Conservation (phyloP, 139 green algal species). For the Ulvella scutata region DNA sequence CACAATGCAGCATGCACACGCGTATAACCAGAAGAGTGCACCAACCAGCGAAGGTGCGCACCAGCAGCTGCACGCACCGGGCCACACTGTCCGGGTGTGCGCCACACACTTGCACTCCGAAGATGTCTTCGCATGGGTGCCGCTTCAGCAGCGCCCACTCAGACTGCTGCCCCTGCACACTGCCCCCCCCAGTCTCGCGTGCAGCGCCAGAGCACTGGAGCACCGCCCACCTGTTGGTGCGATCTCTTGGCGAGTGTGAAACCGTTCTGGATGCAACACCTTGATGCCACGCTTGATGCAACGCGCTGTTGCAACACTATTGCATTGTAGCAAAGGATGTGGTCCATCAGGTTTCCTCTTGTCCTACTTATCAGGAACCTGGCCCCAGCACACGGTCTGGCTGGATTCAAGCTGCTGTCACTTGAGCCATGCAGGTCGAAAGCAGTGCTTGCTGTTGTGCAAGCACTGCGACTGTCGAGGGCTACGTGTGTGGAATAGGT, state of each 20-base stretch:
- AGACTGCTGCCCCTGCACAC: constrained; percentile 49
- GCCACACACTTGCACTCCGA: constrained; percentile 75
- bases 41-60: no score
- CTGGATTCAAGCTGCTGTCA: not conserved
- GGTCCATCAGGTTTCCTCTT: not conserved
- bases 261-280: no score
- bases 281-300: not conserved
- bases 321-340: not conserved
- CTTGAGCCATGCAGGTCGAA: not conserved
- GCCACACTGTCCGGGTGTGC: constrained; percentile 7
- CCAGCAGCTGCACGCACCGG: constrained; percentile 37
- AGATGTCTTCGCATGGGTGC: constrained; percentile 80
- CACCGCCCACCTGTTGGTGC: no score
- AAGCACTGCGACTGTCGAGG: no score
- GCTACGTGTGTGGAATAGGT: no score
- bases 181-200: not conserved
- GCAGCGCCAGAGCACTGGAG: no score
- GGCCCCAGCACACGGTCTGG: not conserved
- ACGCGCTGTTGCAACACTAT: not conserved
- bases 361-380: not conserved
- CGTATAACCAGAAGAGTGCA: no score
- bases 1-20: no score
- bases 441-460: not conserved
- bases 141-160: constrained; percentile 95
- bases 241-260: no score